Base-by-base conservation (phyloP, 164 flowering plant genomes). In the Kingdonia uniflora region DNA sequence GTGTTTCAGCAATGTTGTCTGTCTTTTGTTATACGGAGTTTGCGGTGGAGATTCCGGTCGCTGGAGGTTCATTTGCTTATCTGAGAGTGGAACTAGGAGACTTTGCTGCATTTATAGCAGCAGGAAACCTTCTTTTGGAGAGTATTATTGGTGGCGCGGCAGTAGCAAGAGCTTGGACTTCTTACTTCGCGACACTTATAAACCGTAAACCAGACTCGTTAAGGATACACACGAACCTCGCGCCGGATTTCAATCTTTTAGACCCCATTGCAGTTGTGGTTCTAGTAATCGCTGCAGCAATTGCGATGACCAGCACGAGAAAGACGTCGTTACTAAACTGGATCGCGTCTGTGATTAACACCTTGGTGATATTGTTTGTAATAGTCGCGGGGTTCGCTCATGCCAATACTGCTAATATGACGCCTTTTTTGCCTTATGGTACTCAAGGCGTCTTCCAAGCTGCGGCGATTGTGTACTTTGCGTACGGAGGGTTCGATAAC, bases 61-160 rank as follows among this genome's bases (percentile, higher is more conserved):
- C 85, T 6, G 89, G 91, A 0, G 86, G 84, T 0, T 79, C 87
- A 13, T 84, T 84, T 65, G 82, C 87, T 8, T 84, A 77, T 59
- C 51, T 81, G 35, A 76, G 87, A 56, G 66, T 84, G 2, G 92
- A 84, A 51, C 58, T 84, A 20, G 92, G 92, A 16, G 92, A 84
- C 55, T 80, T 84, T 48, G 69, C 54, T 1, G 87, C 85, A 4
- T 84, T 81, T 61, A 78, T 84, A 19, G 62, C 85, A 0, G 92
- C 87, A 1, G 92, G 73, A 16, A 81, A 84, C 59, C 71, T 80
- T 24, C 74, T 81, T 17, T 73, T 84, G 5, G 87, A 81, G 44
- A 61, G 73, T 57, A 56, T 84, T 17, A 65, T 78, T 11, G 86
- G 92, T 0, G 48, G 66, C 37, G 88, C 94, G 29, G 86, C 81